Evolutionary conservation across 306 rosid species (phyloP).

Genomic region (Lablab purpureus): DNA sequence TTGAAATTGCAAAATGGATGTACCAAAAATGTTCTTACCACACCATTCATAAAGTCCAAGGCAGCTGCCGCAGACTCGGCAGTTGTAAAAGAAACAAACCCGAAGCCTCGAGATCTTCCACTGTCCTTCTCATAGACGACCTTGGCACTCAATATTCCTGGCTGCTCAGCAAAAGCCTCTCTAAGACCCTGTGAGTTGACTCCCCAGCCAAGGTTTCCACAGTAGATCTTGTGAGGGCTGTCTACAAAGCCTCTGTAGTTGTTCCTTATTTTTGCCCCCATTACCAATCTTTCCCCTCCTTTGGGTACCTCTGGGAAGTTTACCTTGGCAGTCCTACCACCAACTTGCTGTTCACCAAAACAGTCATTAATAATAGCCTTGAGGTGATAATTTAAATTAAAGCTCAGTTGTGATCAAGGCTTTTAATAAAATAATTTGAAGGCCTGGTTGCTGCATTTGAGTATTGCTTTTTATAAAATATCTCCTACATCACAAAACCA

Average conservation of each 20-base stretch:
- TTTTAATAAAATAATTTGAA: conserved; percentile 15
- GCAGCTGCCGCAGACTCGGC: conserved; percentile 71
- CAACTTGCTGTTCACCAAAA: conserved; percentile 74
- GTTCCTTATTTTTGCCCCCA: conserved; percentile 65
- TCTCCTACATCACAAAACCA: conserved; percentile 15
- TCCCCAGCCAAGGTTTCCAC: conserved; percentile 94
- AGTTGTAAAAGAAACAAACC: conserved; percentile 84
- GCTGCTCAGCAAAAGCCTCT: conserved; percentile 82
- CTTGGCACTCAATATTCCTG: conserved; percentile 85
- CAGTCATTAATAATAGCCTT: conserved; percentile 35
- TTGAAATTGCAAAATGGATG: conserved; percentile 17
- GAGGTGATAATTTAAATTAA: conserved; percentile 17
- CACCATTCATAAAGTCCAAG: conserved; percentile 72
- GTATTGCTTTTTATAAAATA: not conserved
- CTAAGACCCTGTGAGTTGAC: conserved; percentile 75
- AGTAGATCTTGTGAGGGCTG: conserved; percentile 89
- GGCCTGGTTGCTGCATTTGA: not conserved
- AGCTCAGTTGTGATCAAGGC: not conserved
- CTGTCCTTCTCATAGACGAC: conserved; percentile 78
- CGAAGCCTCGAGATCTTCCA: conserved; percentile 88
- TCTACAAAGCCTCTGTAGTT: conserved; percentile 70
- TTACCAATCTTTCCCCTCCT: conserved; percentile 89
- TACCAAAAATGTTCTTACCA: conserved; percentile 64
- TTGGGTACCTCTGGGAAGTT: conserved; percentile 94
- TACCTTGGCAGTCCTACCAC: conserved; percentile 79